These are phyloP conservation scores for Ailanthus altissimus DNA, from an alignment of 345 rosid species.

Conservation along the genomic window DNA sequence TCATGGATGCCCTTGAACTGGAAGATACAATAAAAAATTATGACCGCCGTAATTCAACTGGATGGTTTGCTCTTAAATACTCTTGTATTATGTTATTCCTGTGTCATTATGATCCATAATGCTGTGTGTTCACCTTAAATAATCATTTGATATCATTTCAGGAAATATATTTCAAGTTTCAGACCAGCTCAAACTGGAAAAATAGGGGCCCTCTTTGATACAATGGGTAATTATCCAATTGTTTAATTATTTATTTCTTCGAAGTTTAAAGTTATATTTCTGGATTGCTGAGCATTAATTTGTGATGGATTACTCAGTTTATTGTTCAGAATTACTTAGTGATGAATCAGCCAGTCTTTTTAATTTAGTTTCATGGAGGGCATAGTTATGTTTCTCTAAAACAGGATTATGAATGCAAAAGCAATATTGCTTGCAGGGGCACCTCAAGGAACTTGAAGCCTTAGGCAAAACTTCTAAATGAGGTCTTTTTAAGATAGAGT, in stretches of 20 bases:
- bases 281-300: slow-evolving; percentile 9
- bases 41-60: slow-evolving; percentile 77
- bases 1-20: slow-evolving; percentile 81
- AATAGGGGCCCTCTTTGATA: slow-evolving; percentile 65
- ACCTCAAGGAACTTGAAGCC: too few relatives aligned
- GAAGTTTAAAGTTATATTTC: slow-evolving; percentile 3
- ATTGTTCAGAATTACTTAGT: slow-evolving; percentile 11
- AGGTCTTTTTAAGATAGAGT: too few relatives aligned
- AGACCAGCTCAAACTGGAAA: slow-evolving; percentile 67
- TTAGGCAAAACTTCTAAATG: too few relatives aligned
- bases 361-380: neutral
- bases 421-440: too few relatives aligned
- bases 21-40: slow-evolving; percentile 92
- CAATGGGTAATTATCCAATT: slow-evolving; percentile 55
- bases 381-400: neutral
- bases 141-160: slow-evolving; percentile 32
- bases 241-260: neutral
- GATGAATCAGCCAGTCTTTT: neutral
- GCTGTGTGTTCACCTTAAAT: slow-evolving; percentile 19
- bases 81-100: slow-evolving; percentile 2
- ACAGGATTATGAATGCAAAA: neutral
- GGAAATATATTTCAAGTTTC: slow-evolving; percentile 94
- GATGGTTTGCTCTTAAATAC: slow-evolving; percentile 67
- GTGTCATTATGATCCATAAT: slow-evolving; percentile 10
- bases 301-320: slow-evolving; percentile 12